phyloP scores from a whole-genome alignment of 1,139 yeast species.

The Magnusiomyces paraingens region DNA sequence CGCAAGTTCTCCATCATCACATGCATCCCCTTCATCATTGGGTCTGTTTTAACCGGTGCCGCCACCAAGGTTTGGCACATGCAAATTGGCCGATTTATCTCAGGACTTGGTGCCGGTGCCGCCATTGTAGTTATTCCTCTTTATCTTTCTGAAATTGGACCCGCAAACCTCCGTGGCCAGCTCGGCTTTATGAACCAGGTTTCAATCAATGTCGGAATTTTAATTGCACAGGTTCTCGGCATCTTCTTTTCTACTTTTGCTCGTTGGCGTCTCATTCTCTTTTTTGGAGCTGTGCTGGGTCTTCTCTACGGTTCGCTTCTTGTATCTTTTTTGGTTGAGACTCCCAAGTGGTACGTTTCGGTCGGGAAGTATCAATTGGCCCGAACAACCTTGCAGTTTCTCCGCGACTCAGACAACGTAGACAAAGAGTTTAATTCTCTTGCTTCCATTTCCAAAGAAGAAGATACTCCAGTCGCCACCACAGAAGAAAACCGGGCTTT shows the following conservation, averaged over 20 bases:
- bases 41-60: conserved; percentile 57
- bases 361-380: conserved; percentile 37
- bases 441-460: conserved; percentile 1
- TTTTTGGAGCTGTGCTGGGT: conserved; percentile 54
- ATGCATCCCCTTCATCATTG: conserved; percentile 51
- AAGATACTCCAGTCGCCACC: neutral
- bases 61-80: conserved; percentile 43
- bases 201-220: conserved; percentile 75
- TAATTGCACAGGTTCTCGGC: conserved; percentile 70
- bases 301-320: conserved; percentile 42
- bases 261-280: conserved; percentile 66
- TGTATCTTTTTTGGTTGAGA: conserved; percentile 50
- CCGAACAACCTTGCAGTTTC: conserved; percentile 29
- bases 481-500: neutral
- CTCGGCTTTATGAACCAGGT: conserved; percentile 88
- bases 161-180: conserved; percentile 58
- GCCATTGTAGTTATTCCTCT: conserved; percentile 81
- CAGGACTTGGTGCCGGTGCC: conserved; percentile 84
- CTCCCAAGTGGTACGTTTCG: conserved; percentile 70
- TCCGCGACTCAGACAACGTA: conserved; percentile 30
- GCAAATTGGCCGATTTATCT: conserved; percentile 63
- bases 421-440: conserved; percentile 24
- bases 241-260: conserved; percentile 55
- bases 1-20: conserved; percentile 51
- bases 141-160: conserved; percentile 73